Evolutionary conservation across 176 grass and related monocot species (phyloP), one percentile per base, ranked within the genome.

Genomic region (Pharus latifolius): DNA sequence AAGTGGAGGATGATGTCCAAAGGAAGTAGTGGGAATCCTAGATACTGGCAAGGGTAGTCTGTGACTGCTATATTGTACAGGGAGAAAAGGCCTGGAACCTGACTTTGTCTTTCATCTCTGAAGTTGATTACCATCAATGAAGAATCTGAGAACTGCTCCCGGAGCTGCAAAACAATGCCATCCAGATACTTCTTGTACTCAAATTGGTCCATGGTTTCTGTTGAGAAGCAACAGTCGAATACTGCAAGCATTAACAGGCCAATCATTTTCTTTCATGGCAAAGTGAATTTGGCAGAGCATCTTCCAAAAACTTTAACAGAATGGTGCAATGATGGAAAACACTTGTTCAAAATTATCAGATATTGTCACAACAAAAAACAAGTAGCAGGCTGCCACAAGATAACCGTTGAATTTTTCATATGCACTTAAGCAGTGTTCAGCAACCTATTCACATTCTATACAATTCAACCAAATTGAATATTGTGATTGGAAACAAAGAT

Each of bases 191-290:
- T 79, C 58, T 71, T 84, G 81, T 92, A 98, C 77, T 70, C 77
- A 52, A 88, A 77, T 73, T 80, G 70, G 65, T 80, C 87, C 83
- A 93, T 84, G 58, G 65, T 90, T 75, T 88, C 83, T 50, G 81
- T 83, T 4, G 94, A 92, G 76, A 98, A 98, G 74, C 94, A 92
- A 60, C 87, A 93, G 73, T 98, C 89, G 69, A 98, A 98, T 33
- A 98, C 89, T 98, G 79, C 44, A 85, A 83, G 41, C 12, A 64
- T 64, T 37, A 54, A 74, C 19, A 78, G 15, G 20, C 12, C 53
- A 54, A 66, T 67, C 69, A 60, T 52, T 60, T 25, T 32, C 11
- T 25, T 22, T 30, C 35, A 29, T 59, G 26, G 41, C 10, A 20
- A 32, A 42, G 32, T 45, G 31, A 6, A 45, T 19, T 45, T 54